Evolutionary conservation across 495 filamentous ascomycete genomes (phyloP), one percentile per base, ranked within the genome.

Genomic region (Neohortaea acidophila): DNA sequence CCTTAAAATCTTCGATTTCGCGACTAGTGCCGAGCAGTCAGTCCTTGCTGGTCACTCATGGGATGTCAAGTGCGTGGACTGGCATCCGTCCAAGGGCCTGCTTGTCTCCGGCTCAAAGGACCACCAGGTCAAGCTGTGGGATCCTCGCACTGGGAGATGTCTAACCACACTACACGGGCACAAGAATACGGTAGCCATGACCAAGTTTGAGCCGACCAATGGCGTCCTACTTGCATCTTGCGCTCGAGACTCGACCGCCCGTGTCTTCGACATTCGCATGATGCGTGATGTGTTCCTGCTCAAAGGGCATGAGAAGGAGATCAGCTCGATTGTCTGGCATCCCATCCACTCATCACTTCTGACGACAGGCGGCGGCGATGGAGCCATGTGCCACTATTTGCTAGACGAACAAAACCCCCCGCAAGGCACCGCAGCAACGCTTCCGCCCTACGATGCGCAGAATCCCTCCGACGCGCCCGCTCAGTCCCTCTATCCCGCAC

Each of bases 81-180:
- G 89, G 89, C 89, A 97, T 62, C 87, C 89, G 4, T 84, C 78
- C 0, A 96, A 92, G 61, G 89, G 89, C 1, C 59, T 97, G 8
- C 68, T 97, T 28, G 89, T 94, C 24, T 96, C 89, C 2, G 89
- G 89, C 18, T 94, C 87, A 5, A 97, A 97, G 58, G 89, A 97
- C 51, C 87, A 94, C 60, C 65, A 86, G 28, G 84, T 97, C 48
- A 96, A 96, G 53, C 73, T 97, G 35, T 97, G 89, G 89, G 89
- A 97, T 56, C 89, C 89, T 15, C 70, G 89, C 34, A 92, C 79
- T 7, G 75, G 82, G 8, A 72, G 83, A 13, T 93, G 84, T 49
- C 62, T 97, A 48, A 94, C 85, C 1, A 96, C 87, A 0, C 72
- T 97, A 9, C 85, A 92, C 57, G 86, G 82, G n/a, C 89, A 96